Conservation (phyloP, 805 yeast genomes). For the Trichomonascus vanleenenianus region DNA sequence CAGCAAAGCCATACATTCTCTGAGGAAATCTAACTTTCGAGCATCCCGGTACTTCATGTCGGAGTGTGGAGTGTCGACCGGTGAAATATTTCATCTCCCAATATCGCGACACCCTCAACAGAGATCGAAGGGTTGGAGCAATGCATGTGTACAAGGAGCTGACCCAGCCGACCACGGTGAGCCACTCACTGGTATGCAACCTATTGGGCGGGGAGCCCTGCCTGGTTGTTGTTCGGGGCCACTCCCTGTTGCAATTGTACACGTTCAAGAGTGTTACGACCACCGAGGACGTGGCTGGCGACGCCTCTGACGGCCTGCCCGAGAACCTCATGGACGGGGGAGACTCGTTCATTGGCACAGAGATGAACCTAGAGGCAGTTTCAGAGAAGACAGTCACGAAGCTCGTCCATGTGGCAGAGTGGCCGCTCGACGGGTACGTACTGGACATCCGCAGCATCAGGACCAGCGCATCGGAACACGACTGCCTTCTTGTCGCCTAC, state of each 20-base stretch:
- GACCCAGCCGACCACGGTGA: slow-evolving; percentile 65
- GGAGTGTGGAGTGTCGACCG: no score
- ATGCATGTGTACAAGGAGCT: slow-evolving; percentile 82
- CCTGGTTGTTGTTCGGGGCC: slow-evolving; percentile 60
- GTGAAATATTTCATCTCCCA: neutral
- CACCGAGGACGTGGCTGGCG: slow-evolving; percentile 12
- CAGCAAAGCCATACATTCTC: no score
- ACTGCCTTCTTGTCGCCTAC: slow-evolving; percentile 59
- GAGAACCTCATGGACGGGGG: slow-evolving; percentile 13
- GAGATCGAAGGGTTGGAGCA: neutral
- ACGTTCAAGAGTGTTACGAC: slow-evolving; percentile 30
- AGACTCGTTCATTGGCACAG: slow-evolving; percentile 19
- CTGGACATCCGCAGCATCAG: slow-evolving; percentile 47
- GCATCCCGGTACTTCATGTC: no score
- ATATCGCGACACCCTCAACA: neutral
- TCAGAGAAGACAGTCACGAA: slow-evolving; percentile 20
- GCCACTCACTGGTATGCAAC: slow-evolving; percentile 43
- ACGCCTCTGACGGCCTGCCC: slow-evolving; percentile 12
- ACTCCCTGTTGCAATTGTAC: slow-evolving; percentile 55
- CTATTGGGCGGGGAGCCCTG: slow-evolving; percentile 38
- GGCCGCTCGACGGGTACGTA: slow-evolving; percentile 61
- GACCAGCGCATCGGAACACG: slow-evolving; percentile 41
- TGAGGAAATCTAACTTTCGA: no score
- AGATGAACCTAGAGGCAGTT: slow-evolving; percentile 20
- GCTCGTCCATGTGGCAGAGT: slow-evolving; percentile 50